Evolutionary conservation across 176 grass and related monocot genomes (phyloP).

Genomic region (Cymbopogon citratus): DNA sequence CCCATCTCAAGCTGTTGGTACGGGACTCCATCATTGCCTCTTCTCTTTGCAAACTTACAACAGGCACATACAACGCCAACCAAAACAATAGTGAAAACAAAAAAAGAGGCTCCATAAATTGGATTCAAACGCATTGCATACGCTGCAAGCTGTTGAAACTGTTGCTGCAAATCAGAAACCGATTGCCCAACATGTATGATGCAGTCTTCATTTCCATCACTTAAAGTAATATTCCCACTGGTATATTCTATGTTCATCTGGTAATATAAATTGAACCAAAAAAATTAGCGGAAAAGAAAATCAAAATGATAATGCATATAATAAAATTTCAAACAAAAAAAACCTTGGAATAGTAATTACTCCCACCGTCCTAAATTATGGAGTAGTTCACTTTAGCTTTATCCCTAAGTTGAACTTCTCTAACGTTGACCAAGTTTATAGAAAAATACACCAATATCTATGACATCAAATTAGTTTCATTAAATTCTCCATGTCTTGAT

Average conservation of each 20-base stretch:
- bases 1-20: slow-evolving; percentile 96
- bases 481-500: neutral
- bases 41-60: slow-evolving; percentile 61
- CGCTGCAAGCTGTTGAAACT: slow-evolving; percentile 45
- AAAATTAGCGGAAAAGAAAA: neutral
- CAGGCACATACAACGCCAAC: slow-evolving; percentile 46
- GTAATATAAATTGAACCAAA: slow-evolving; percentile 13
- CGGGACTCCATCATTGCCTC: slow-evolving; percentile 6
- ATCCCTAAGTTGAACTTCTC: neutral
- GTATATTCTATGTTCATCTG: slow-evolving; percentile 43
- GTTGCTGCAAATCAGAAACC: slow-evolving; percentile 49
- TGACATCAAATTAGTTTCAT: neutral
- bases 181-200: slow-evolving; percentile 25
- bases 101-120: slow-evolving; percentile 67
- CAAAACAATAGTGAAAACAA: slow-evolving; percentile 56
- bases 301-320: neutral
- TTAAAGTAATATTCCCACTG: slow-evolving; percentile 41
- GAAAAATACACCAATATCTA: neutral
- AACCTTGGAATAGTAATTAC: neutral
- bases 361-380: neutral
- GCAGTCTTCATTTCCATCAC: slow-evolving; percentile 34
- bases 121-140: slow-evolving; percentile 62
- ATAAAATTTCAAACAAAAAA: neutral
- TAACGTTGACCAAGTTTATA: neutral
- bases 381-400: neutral